These are phyloP conservation scores for Spergularia azorica DNA, from an alignment of 179 eudicot species.

Conservation along the genomic window DNA sequence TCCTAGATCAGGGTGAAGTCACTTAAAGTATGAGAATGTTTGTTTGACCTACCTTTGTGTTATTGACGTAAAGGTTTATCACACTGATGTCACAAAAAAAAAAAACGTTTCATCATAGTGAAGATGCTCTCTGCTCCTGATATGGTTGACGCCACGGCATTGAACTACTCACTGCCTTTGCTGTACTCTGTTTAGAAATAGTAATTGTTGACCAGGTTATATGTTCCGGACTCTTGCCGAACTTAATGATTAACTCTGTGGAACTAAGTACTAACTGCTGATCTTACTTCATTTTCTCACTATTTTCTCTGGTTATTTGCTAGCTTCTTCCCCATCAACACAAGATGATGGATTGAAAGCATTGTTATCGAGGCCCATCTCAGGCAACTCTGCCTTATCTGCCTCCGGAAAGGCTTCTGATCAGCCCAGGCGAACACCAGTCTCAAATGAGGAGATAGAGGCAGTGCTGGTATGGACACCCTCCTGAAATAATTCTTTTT, in stretches of 20 bases:
- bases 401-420: slow-evolving; percentile 76
- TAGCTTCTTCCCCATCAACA: slow-evolving; percentile 47
- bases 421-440: slow-evolving; percentile 82
- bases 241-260: not conserved
- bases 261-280: not conserved
- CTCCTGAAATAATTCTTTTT: not conserved
- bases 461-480: slow-evolving; percentile 56
- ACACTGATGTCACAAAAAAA: too few species aligned
- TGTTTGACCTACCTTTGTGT: too few species aligned
- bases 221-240: not conserved
- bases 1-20: too few species aligned
- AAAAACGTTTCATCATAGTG: too few species aligned
- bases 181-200: not conserved
- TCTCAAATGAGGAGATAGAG: slow-evolving; percentile 81
- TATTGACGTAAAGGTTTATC: too few species aligned
- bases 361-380: slow-evolving; percentile 46
- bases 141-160: too few species aligned
- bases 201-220: not conserved
- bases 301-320: not conserved
- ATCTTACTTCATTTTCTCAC: not conserved
- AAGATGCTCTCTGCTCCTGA: too few species aligned
- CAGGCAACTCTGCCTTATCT: slow-evolving; percentile 43
- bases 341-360: slow-evolving; percentile 42
- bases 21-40: too few species aligned
- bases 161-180: too few species aligned